A percentile compares a stretch with the other conserved stretches of the same genome.
Conservation (phyloP, 164 flowering plant species). For the Chimonanthus salicifolius region DNA sequence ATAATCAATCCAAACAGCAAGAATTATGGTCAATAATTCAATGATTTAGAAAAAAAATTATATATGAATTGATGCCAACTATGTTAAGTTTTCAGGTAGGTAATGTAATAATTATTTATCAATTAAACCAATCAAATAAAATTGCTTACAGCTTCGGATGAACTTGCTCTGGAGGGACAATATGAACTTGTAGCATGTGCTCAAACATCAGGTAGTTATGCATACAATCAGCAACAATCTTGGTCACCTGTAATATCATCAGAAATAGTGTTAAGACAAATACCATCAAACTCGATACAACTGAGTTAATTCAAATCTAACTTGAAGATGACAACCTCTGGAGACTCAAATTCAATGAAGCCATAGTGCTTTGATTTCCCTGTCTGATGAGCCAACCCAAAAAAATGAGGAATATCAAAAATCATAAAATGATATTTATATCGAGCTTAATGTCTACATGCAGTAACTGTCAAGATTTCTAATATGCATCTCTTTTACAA, state of each 20-base stretch:
- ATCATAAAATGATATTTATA: neutral
- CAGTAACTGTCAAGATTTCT: neutral
- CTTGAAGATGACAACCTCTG: constrained; percentile 48
- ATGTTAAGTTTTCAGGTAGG: neutral
- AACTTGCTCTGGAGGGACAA: constrained; percentile 71
- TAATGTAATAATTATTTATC: neutral
- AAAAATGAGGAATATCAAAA: neutral
- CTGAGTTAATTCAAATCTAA: neutral
- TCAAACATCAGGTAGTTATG: constrained; percentile 74
- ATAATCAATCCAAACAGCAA: too few relatives aligned
- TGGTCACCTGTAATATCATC: constrained; percentile 60
- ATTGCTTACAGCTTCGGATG: constrained; percentile 75
- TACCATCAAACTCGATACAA: neutral
- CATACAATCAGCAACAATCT: constrained; percentile 79
- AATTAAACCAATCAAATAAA: neutral
- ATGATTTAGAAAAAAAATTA: too few relatives aligned
- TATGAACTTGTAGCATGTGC: constrained; percentile 78
- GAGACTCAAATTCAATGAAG: constrained; percentile 73
- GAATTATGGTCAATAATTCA: too few relatives aligned
- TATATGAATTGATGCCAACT: too few relatives aligned
- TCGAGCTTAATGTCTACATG: neutral
- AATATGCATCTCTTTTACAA: neutral
- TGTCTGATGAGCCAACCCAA: constrained; percentile 45
- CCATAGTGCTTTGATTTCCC: constrained; percentile 94
- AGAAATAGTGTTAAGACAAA: constrained; percentile 1